phyloP scores from a whole-genome alignment of 176 grass and related monocot species.

The Puccinellia tenuiflora region DNA sequence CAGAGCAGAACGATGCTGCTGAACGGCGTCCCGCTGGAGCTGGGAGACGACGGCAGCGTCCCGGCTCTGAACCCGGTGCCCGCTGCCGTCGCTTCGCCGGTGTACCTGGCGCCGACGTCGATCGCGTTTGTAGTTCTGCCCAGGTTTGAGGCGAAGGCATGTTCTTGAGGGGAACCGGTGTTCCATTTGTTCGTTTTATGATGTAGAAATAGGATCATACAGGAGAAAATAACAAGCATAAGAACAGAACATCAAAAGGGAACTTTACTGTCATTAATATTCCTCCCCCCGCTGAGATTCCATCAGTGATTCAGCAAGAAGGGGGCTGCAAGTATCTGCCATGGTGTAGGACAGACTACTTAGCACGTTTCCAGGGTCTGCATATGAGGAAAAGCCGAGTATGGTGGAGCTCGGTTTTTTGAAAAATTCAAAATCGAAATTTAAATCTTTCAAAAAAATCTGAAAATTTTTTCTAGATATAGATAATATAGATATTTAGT shows the following conservation, averaged over 20 bases:
- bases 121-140: constrained; percentile 83
- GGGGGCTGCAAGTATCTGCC: no score
- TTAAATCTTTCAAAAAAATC: no score
- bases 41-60: constrained; percentile 41
- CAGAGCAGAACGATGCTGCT: constrained; percentile 82
- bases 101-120: constrained; percentile 59
- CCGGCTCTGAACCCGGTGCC: constrained; percentile 45
- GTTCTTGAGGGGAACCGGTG: constrained; percentile 10
- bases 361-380: no score
- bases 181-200: neutral
- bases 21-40: constrained; percentile 53
- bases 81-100: constrained; percentile 21
- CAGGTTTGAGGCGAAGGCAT: constrained; percentile 75
- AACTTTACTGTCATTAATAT: neutral
- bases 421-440: no score
- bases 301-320: no score
- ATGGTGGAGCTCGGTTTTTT: no score
- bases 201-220: neutral
- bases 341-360: no score
- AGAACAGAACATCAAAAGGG: neutral
- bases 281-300: no score
- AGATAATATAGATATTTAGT: no score
- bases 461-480: no score
- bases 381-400: no score
- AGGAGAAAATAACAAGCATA: neutral